A percentile compares a stretch with the other conserved stretches of the same genome.
Conservation (phyloP, 1,284 basidiomycete species). For the Sparassis latifolia region DNA sequence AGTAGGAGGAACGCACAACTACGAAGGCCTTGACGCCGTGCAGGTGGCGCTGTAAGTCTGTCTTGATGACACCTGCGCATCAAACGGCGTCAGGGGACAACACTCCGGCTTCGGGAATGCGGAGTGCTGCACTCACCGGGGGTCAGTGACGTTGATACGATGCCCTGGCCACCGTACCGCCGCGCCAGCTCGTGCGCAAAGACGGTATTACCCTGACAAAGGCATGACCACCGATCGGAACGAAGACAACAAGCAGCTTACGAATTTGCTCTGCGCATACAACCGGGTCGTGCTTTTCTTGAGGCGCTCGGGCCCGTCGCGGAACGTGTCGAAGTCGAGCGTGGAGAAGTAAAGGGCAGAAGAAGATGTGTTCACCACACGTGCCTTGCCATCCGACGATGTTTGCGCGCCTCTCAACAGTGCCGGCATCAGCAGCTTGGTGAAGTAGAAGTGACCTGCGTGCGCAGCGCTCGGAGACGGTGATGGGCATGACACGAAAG, state of each 20-base stretch:
- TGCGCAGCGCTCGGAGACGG: background rate
- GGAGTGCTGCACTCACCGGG: background rate
- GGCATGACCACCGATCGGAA: background rate
- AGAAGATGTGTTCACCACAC: slow-evolving; percentile 46
- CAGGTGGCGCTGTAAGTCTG: background rate
- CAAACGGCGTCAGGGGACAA: background rate
- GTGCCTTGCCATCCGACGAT: slow-evolving; percentile 31
- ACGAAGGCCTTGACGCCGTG: background rate
- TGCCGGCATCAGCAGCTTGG: slow-evolving; percentile 42
- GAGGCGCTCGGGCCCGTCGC: slow-evolving; percentile 20
- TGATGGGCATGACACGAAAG: background rate
- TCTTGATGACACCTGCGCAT: background rate
- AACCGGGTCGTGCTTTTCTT: slow-evolving; percentile 22
- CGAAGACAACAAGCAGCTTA: slow-evolving; percentile 6
- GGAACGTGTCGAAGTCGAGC: slow-evolving; percentile 24
- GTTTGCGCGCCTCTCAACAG: slow-evolving; percentile 33
- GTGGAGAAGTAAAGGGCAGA: slow-evolving; percentile 21
- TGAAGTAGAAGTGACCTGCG: slow-evolving; percentile 41
- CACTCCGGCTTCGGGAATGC: background rate
- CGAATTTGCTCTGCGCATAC: slow-evolving; percentile 41
- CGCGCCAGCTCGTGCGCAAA: slow-evolving; percentile 25
- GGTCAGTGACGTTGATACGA: slow-evolving; percentile 31
- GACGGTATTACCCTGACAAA: slow-evolving; percentile 28
- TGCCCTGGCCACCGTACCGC: slow-evolving; percentile 20
- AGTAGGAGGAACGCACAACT: background rate